Evolutionary conservation across 2,329 filamentous ascomycete genomes (phyloP), one percentile per base, ranked within the genome.

Genomic region (Fusarium buxicola): DNA sequence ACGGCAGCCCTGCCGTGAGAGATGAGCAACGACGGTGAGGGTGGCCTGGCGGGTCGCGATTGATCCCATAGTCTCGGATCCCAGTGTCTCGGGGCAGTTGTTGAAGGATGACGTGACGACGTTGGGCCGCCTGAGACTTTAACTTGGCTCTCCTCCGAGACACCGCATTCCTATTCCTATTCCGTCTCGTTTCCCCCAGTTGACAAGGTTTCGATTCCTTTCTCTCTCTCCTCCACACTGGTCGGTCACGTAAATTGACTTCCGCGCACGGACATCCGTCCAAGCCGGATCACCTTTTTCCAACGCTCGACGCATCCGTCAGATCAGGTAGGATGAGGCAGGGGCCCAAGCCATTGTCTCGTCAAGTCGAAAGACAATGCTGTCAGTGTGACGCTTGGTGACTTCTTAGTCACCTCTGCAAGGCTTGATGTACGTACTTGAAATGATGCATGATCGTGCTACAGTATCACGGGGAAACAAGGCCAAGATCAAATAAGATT

Each of bases 181-280:
- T 25, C 16, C 11, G 15, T 28, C 31, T 51, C 39, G 31, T 45
- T 49, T 38, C 30, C 18, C 46, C 45, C 43, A 24, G 28, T 58
- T 21, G 40, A 53, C 50, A 38, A 46, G 45, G 49, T 49, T 45
- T 43, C 40, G 38, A 11, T 38, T 38, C 16, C 24, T 40, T 36
- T 48, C 27, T 6, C 21, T 21, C 21, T 6, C 21, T 21, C 21
- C 4, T 21, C 21, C 21, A 36, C 39, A n/a, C 28, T 49, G 30
- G 36, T 16, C 47, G 49, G 36, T 16, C 47, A 46, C 58, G 51
- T 48, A 66, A 68, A 66, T 66, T 66, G 58, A 66, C 44, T 65
- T 69, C 57, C 55, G 63, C 63, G 66, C 65, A 69, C 65, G 40
- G 66, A 62, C 65, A 47, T 44, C 34, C 30, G 47, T 32, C 41